Conservation (phyloP, 345 rosid genomes). For the Populus pruinosa region DNA sequence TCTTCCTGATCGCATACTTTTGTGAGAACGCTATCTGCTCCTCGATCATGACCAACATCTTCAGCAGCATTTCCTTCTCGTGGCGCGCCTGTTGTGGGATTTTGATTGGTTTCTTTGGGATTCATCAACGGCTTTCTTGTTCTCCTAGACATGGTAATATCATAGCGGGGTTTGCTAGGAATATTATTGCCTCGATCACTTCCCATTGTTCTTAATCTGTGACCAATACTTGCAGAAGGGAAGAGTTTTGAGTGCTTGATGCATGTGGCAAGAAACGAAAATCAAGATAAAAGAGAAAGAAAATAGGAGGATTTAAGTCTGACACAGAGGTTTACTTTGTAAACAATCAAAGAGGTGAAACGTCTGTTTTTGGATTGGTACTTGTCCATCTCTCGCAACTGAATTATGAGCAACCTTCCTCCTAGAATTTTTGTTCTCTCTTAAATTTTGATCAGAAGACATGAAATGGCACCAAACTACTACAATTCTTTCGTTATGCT, state of each 20-base stretch:
- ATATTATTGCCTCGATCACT: slow-evolving; percentile 22
- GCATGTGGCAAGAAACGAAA: neutral
- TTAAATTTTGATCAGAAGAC: neutral
- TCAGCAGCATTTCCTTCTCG: neutral
- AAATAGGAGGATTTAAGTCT: neutral
- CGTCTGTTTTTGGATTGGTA: slow-evolving; percentile 20
- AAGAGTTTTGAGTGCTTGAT: neutral
- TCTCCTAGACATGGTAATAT: slow-evolving; percentile 66
- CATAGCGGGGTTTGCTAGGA: slow-evolving; percentile 39
- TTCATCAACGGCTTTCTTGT: slow-evolving; percentile 56
- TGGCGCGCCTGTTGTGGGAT: neutral
- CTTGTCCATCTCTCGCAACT: slow-evolving; percentile 11
- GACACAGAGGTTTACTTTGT: slow-evolving; percentile 15
- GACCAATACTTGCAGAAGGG: neutral
- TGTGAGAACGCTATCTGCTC: neutral
- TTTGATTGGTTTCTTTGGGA: neutral
- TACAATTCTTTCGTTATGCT: neutral
- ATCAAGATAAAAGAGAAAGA: neutral
- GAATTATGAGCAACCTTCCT: neutral
- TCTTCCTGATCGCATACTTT: neutral
- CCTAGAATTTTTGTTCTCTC: neutral
- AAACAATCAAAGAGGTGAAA: slow-evolving; percentile 28
- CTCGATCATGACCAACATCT: neutral
- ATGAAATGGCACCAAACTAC: slow-evolving; percentile 6
- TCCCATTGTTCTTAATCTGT: slow-evolving; percentile 35